Evolutionary conservation across 2,329 filamentous ascomycete species (phyloP), one percentile per base, ranked within the genome.

Genomic region (Phialophora chinensis): DNA sequence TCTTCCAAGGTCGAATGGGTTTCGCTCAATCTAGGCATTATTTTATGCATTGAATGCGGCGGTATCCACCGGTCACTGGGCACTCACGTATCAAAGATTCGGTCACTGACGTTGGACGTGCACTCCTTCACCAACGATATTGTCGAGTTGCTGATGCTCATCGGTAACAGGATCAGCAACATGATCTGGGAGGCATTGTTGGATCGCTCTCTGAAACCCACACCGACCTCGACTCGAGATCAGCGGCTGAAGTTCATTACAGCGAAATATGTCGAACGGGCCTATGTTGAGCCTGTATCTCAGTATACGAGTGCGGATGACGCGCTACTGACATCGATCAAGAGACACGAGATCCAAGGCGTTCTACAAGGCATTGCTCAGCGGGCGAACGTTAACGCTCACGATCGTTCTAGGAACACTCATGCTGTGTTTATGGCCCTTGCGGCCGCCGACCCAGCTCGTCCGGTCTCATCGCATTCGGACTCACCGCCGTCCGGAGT

Each of bases 1-100:
- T 90, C 91, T 38, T 87, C 89, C 75, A 98, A 97, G 81, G 93
- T 97, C 25, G 95, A 99, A 78, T 99, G 95, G 95, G 95, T 98
- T 31, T 98, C 95, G 0, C 97, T 99, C 79, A 99, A 99, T 74
- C 85, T 99, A 4, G 95, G 92, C 54, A 97, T 99, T 66, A 90
- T 99, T 62, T 86, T 99, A 23, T 99, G 95, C 80, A 97, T 97
- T 76, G 94, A 99, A 78, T 99, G 95, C 80, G 97, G 93, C 76
- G 95, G 95, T 69, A 97, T 99, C 68, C 95, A 99, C 79, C 89
- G 95, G 50, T 98, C 94, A 0, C 85, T 99, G 3, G 95, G 95
- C 12, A 99, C 95, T 1, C 95, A 99, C 78, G 97, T 99, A 75
- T 97, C 93, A 78, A 99, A 99, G 81, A 88, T 99, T 49, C 91